A percentile compares a stretch with the other conserved stretches of the same genome.
These are phyloP conservation scores for Coniferiporia weirii DNA, from an alignment of 1,284 basidiomycete genomes.

Conservation along the genomic window DNA sequence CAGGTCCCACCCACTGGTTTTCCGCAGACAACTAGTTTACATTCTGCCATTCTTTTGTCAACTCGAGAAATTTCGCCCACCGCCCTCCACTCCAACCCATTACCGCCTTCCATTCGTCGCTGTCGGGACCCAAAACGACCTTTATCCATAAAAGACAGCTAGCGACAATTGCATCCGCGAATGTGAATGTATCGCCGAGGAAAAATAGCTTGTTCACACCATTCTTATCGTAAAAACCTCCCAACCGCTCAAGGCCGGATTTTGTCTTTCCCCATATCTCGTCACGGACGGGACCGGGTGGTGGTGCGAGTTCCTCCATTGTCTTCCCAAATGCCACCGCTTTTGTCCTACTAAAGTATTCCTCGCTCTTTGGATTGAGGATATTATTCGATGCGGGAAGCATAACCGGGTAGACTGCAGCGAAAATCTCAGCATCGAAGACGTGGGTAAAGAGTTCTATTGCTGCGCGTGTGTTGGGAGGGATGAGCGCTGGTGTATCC, in stretches of 20 bases:
- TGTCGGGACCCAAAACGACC: slow-evolving; percentile 30
- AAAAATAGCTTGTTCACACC: slow-evolving; percentile 26
- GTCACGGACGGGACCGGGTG: slow-evolving; percentile 25
- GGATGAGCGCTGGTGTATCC: slow-evolving; percentile 12
- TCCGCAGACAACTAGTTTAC: too few relatives aligned
- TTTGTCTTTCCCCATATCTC: slow-evolving; percentile 31
- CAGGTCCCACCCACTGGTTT: too few relatives aligned
- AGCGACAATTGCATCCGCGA: slow-evolving; percentile 34
- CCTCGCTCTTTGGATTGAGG: slow-evolving; percentile 28
- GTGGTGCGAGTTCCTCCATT: slow-evolving; percentile 32
- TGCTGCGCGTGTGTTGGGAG: slow-evolving; percentile 17
- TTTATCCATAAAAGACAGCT: slow-evolving; percentile 29
- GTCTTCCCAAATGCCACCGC: slow-evolving; percentile 30
- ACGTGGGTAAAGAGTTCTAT: slow-evolving; percentile 1
- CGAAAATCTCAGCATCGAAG: not conserved
- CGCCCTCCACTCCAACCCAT: slow-evolving; percentile 32
- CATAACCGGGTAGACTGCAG: not conserved
- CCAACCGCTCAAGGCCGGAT: slow-evolving; percentile 26
- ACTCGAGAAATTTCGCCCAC: slow-evolving; percentile 32
- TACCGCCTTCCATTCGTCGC: slow-evolving; percentile 35
- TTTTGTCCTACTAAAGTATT: slow-evolving; percentile 35
- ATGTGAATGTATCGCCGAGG: slow-evolving; percentile 27
- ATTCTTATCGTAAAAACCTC: slow-evolving; percentile 29
- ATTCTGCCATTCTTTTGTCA: slow-evolving; percentile 28
- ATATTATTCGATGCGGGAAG: not conserved